These are phyloP conservation scores for Acanthamoeba royreba DNA, from an alignment of 208 protist genomes.

Conservation along the genomic window DNA sequence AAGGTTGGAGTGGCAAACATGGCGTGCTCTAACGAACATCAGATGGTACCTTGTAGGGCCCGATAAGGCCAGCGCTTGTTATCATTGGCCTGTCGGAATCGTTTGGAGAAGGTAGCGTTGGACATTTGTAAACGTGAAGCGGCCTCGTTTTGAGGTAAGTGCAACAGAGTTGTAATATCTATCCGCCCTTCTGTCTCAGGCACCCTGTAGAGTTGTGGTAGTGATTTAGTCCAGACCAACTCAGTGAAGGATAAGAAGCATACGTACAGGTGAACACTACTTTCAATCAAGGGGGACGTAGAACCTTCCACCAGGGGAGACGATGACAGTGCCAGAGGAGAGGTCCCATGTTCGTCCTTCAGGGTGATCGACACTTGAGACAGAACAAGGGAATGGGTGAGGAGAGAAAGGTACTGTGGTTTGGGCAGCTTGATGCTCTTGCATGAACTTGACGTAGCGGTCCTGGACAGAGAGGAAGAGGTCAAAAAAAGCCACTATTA, in stretches of 20 bases:
- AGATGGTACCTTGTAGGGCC: not conserved
- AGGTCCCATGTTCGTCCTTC: not conserved
- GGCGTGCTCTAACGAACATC: not conserved
- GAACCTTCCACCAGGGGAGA: not conserved
- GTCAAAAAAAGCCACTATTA: not conserved
- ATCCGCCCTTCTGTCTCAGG: not conserved
- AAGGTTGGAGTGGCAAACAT: not conserved
- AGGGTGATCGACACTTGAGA: too few species aligned
- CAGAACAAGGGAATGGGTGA: not conserved
- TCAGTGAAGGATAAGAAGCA: not conserved
- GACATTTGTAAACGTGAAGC: not conserved
- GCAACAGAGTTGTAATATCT: not conserved
- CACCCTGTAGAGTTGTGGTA: too few species aligned
- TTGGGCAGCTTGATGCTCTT: not conserved
- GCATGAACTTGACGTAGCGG: not conserved
- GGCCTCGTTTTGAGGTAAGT: not conserved
- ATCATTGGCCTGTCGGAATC: not conserved
- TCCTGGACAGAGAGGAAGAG: not conserved
- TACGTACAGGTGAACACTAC: not conserved
- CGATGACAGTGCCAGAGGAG: not conserved
- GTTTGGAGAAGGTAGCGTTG: not conserved
- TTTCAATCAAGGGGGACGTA: not conserved
- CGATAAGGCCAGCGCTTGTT: not conserved
- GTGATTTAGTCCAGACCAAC: too few species aligned
- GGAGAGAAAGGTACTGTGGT: not conserved